Evolutionary conservation across 73 alveolate genomes (phyloP).

Genomic region (Loxodes magnus): DNA sequence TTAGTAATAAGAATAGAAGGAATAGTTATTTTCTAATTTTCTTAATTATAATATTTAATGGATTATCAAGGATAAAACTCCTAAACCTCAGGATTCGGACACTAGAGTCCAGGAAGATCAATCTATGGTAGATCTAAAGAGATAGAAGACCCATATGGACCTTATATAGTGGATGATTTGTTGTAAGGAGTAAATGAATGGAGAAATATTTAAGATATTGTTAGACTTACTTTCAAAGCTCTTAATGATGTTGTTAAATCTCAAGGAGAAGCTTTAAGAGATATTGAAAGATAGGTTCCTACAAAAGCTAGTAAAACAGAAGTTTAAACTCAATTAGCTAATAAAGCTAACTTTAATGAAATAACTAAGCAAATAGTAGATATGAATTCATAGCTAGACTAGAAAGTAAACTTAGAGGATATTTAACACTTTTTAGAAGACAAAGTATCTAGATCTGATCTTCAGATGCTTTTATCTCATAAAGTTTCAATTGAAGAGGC

Average conservation of each 20-base stretch:
- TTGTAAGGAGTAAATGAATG: conserved; percentile 35
- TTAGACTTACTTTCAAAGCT: conserved; percentile 34
- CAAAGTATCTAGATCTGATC: conserved; percentile 28
- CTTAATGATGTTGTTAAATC: conserved; percentile 28
- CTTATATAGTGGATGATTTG: conserved; percentile 19
- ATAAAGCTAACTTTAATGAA: conserved; percentile 43
- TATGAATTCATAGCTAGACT: conserved; percentile 36
- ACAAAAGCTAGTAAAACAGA: conserved; percentile 36
- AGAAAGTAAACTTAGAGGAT: conserved; percentile 26
- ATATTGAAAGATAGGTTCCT: conserved; percentile 39
- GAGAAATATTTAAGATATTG: conserved; percentile 42
- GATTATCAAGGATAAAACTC: no score
- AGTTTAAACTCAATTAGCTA: conserved; percentile 2
- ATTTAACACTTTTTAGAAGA: conserved; percentile 22
- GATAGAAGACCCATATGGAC: conserved; percentile 14
- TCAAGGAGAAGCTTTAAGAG: conserved; percentile 30
- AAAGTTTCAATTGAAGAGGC: conserved; percentile 38
- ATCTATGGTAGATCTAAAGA: no score
- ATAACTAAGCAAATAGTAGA: conserved; percentile 47
- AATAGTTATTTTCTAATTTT: no score
- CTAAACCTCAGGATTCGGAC: no score
- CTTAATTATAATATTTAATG: no score
- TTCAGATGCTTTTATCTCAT: conserved; percentile 21
- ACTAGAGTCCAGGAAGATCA: no score
- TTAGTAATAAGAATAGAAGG: no score